Conservation (phyloP, 192 early-diverging fungal species). For the Podila epigama region DNA sequence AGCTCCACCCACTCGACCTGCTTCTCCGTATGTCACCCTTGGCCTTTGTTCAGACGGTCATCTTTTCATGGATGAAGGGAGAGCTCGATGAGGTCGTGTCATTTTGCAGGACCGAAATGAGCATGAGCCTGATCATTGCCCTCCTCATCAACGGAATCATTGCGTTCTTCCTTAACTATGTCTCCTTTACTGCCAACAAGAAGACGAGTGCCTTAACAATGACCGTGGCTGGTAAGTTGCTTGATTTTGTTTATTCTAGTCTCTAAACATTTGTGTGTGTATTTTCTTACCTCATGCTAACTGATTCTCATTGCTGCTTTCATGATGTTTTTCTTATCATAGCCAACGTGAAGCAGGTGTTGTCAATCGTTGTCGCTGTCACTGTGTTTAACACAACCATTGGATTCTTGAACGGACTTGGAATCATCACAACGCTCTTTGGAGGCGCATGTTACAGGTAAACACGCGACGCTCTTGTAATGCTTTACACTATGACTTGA, state of each 20-base stretch:
- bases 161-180: conserved; percentile 87
- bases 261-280: too few species aligned
- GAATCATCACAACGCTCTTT: conserved; percentile 66
- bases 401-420: conserved; percentile 64
- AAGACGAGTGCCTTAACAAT: conserved; percentile 87
- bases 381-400: conserved; percentile 66
- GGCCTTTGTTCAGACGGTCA: conserved; percentile 75
- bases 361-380: conserved; percentile 69
- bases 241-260: background rate
- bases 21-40: conserved; percentile 81
- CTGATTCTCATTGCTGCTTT: background rate
- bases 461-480: background rate
- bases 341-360: conserved; percentile 79
- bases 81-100: conserved; percentile 60
- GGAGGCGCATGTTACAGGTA: conserved; percentile 70
- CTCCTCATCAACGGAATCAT: conserved; percentile 79
- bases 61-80: conserved; percentile 69
- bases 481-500: background rate
- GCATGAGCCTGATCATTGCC: conserved; percentile 51
- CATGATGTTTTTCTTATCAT: background rate
- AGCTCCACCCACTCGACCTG: conserved; percentile 83
- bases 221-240: conserved; percentile 69
- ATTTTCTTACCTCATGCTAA: background rate
- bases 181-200: conserved; percentile 87
- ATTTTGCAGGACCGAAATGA: conserved; percentile 55